phyloP scores from a whole-genome alignment of 2,329 filamentous ascomycete genomes.

The Stemphylium lycopersici region DNA sequence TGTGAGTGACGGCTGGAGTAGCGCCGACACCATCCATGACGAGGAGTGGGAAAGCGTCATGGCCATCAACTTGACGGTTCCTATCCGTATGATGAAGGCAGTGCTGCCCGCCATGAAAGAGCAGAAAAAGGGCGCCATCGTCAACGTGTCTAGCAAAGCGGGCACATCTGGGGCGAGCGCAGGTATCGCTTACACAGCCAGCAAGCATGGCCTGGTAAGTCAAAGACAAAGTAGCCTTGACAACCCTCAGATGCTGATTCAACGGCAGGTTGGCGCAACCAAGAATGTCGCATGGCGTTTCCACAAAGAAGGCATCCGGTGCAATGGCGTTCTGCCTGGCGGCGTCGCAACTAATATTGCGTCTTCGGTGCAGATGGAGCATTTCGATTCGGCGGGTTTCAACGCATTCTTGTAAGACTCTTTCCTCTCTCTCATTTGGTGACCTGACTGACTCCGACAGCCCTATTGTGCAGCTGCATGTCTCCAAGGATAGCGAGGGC shows the following conservation, averaged over 20 bases:
- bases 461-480: constrained; percentile 30
- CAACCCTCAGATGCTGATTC: background rate
- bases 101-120: constrained; percentile 52
- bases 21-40: constrained; percentile 49
- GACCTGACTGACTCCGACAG: constrained; percentile 15
- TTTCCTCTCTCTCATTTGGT: background rate
- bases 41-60: constrained; percentile 51
- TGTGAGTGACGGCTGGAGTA: constrained; percentile 52
- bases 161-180: constrained; percentile 48
- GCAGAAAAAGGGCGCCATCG: constrained; percentile 48
- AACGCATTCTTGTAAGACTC: constrained; percentile 28
- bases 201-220: constrained; percentile 53
- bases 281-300: constrained; percentile 58
- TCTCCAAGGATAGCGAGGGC: constrained; percentile 31
- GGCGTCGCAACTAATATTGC: constrained; percentile 35
- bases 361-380: constrained; percentile 31
- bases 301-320: constrained; percentile 53
- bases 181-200: constrained; percentile 55
- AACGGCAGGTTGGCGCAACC: constrained; percentile 50
- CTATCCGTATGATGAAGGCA: constrained; percentile 53
- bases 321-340: constrained; percentile 55
- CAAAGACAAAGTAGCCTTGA: rapidly evolving
- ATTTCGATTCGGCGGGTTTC: constrained; percentile 28
- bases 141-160: constrained; percentile 48
- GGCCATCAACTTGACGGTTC: constrained; percentile 52